A percentile compares a stretch with the other conserved stretches of the same genome.
Conservation (phyloP, 345 rosid species). For the Excoecaria cochinchinensis region DNA sequence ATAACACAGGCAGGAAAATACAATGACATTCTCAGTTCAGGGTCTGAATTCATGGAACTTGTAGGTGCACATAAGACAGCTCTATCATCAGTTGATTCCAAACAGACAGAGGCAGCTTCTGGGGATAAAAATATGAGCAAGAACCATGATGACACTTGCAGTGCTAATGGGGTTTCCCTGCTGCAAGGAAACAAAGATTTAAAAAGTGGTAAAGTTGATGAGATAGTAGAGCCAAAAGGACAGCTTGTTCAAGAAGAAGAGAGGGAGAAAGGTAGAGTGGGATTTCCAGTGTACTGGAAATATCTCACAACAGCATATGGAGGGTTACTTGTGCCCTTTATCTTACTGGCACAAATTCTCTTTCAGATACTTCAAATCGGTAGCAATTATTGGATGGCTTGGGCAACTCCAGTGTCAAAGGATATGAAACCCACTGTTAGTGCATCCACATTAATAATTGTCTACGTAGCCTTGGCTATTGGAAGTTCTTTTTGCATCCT, state of each 20-base stretch:
- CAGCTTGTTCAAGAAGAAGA: conserved; percentile 75
- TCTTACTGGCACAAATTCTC: conserved; percentile 50
- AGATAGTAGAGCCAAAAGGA: conserved; percentile 36
- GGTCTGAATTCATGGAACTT: conserved; percentile 67
- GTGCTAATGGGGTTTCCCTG: too few species aligned
- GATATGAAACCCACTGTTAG: conserved; percentile 45
- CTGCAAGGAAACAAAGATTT: conserved; percentile 29
- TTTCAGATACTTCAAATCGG: conserved; percentile 61
- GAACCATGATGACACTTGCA: conserved; percentile 13
- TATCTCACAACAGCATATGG: conserved; percentile 60
- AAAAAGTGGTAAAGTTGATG: conserved; percentile 36
- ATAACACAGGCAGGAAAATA: conserved; percentile 73
- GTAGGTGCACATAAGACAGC: conserved; percentile 65
- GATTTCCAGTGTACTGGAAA: conserved; percentile 55
- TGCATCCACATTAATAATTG: conserved; percentile 41
- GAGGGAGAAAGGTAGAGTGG: conserved; percentile 71
- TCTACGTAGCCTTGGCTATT: conserved; percentile 50
- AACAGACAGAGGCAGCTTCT: conserved; percentile 29
- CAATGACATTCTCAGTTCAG: conserved; percentile 52
- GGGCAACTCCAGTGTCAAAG: conserved; percentile 64
- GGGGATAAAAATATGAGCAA: conserved; percentile 22
- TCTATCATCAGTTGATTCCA: conserved; percentile 45
- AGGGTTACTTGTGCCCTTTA: conserved; percentile 64
- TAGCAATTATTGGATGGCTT: conserved; percentile 85
- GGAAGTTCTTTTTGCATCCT: conserved; percentile 62